Evolutionary conservation across 1,139 yeast species (phyloP), one percentile per base, ranked within the genome.

Genomic region (Nakaseomyces kungkrabaensis): DNA sequence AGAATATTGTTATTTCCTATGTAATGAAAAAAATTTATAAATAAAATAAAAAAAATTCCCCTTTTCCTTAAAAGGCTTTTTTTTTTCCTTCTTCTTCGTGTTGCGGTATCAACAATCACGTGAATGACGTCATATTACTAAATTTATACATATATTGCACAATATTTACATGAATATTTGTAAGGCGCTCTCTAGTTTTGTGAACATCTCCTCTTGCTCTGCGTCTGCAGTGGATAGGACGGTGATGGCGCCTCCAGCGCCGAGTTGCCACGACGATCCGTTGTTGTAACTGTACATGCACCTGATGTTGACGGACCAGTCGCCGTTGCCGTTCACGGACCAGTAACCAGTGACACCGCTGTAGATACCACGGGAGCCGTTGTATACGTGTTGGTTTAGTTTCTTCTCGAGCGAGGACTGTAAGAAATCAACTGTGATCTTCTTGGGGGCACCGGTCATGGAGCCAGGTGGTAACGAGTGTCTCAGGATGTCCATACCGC

Each of bases 371-470:
- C 98, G 76, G 50, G 85, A 75, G 66, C 68, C 75, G 11, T 50
- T 50, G 25, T 51, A 46, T 5, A 57, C 51, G 25, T 73, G 77
- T 54, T 65, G 51, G 37, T 76, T 80, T n/a, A 76, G 48, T 8
- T 49, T 51, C 4, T 51, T 48, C 50, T 68, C 71, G 8, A 68
- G 52, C 5, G 57, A 69, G 1, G 69, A 67, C 53, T 83, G 85
- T 26, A 94, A 72, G 11, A 94, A 68, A 64, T 90, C 94, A 3
- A 92, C 96, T 0, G 97, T 87, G 51, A 96, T 75, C 60, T 83
- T 85, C 69, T 94, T 94, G 1, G 99, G 99, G 0, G 99, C 98
- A 3, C 99, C 99, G 0, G 99, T 94, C 99, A 94, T 94, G 1
- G 97, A 90, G 0, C 99, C 99, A 0, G 99, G 97, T 1, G 99